Conservation (phyloP, 768 basidiomycete genomes). For the Xanthoconium stramineum region DNA sequence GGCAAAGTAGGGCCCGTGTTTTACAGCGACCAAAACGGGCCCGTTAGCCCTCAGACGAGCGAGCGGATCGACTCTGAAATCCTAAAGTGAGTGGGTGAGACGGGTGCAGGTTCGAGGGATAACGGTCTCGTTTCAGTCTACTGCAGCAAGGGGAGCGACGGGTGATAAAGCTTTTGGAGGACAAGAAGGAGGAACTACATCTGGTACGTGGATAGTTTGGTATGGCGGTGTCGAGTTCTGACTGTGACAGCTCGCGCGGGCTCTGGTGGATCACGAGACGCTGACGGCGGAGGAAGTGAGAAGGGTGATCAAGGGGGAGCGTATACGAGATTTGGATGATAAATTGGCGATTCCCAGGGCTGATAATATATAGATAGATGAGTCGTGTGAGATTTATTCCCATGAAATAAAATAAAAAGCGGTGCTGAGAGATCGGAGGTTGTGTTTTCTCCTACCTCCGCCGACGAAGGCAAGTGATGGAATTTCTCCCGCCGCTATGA, state of each 20-base stretch:
- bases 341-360: conserved; percentile 35
- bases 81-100: conserved; percentile 51
- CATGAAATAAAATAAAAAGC: background rate
- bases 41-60: conserved; percentile 70
- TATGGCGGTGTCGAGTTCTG: background rate
- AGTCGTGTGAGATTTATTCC: background rate
- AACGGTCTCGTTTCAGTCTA: conserved; percentile 36
- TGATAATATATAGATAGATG: background rate
- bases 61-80: conserved; percentile 90
- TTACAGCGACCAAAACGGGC: conserved; percentile 68
- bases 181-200: conserved; percentile 73
- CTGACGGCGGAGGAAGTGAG: conserved; percentile 82
- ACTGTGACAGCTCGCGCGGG: conserved; percentile 69
- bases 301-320: conserved; percentile 81
- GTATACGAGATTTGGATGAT: conserved; percentile 67
- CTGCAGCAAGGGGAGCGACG: conserved; percentile 70
- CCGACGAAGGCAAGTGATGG: conserved; percentile 38
- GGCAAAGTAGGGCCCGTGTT: conserved; percentile 78
- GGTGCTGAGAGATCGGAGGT: background rate
- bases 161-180: conserved; percentile 59
- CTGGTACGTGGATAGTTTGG: conserved; percentile 41
- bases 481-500: background rate
- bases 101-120: too few relatives aligned
- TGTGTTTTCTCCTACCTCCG: conserved; percentile 47
- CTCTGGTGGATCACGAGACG: conserved; percentile 94